Base-by-base conservation (phyloP, 495 filamentous ascomycete genomes). In the Hypoxylon cercidicola region DNA sequence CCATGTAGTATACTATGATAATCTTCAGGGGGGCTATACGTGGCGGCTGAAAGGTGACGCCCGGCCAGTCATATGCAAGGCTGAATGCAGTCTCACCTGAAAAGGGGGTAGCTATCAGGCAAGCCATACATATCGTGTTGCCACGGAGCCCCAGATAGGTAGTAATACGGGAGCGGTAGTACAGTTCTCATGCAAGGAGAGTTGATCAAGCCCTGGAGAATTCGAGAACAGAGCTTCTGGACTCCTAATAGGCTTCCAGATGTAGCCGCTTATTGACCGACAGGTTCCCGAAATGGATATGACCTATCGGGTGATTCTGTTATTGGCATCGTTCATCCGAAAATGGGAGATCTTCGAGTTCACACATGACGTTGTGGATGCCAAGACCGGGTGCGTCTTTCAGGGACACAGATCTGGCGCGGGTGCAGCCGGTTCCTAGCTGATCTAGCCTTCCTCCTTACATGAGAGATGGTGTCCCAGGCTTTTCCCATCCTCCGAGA, bases 361-460 rank as follows among this genome's bases (percentile, higher is more conserved):
- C 65, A 63, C 55, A 64, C 60, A 68, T 68, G 64, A 68, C 55
- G 65, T 68, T 63, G 55, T 68, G 65, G 37, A 28, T 32, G 65
- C 65, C 65, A 68, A 68, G 65, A 64, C 56, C 32, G 23, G 39
- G 37, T 60, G 60, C 59, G 65, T 49, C 55, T 47, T 59, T 10
- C 60, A 59, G 60, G 53, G 43, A 68, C 60, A 68, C 60, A 68
- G 65, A 68, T 64, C 65, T 64, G 32, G 55, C 32, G 39, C 46
- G 48, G 62, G 60, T 68, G 65, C 65, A 68, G 50, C 60, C 58
- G 45, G 20, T 50, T 62, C 41, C 49, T 59, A 56, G 40, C 30
- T 59, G 59, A 55, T 43, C 55, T 55, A 49, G 39, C 49, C 44
- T 50, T 63, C 50, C 49, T 46, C 49, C 60, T 45, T 62, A 58